Evolutionary conservation across 306 rosid species (phyloP).

Genomic region (Crotalaria pallida): DNA sequence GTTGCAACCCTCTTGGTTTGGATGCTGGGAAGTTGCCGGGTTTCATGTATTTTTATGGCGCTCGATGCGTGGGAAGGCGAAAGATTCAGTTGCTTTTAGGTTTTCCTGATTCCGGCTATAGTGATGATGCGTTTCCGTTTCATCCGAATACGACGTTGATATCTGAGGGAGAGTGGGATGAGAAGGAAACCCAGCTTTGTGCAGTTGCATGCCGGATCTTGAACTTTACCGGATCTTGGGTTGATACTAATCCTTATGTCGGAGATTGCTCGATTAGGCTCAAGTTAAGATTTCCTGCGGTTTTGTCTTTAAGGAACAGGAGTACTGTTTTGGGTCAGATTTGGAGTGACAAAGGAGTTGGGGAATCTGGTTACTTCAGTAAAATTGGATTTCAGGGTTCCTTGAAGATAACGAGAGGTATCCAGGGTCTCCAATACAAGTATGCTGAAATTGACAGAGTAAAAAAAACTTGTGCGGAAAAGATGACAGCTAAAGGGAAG

Average conservation of each 20-base stretch:
- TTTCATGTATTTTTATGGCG: slow-evolving; percentile 34
- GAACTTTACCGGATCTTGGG: slow-evolving; percentile 37
- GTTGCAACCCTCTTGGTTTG: slow-evolving; percentile 53
- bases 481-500: slow-evolving; percentile 35
- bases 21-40: slow-evolving; percentile 38
- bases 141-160: slow-evolving; percentile 45
- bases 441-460: slow-evolving; percentile 45
- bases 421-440: slow-evolving; percentile 38
- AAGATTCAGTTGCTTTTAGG: slow-evolving; percentile 61
- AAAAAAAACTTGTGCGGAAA: slow-evolving; percentile 40
- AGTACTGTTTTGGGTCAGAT: slow-evolving; percentile 51
- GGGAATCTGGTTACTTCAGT: slow-evolving; percentile 48
- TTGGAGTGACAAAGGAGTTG: slow-evolving; percentile 52
- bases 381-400: slow-evolving; percentile 46
- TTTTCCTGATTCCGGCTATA: slow-evolving; percentile 36
- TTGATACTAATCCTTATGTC: slow-evolving; percentile 36
- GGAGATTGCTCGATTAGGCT: slow-evolving; percentile 66
- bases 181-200: slow-evolving; percentile 50
- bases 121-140: slow-evolving; percentile 35
- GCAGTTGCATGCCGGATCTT: slow-evolving; percentile 61
- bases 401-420: slow-evolving; percentile 22
- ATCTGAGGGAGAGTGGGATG: slow-evolving; percentile 83
- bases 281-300: slow-evolving; percentile 46
- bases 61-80: slow-evolving; percentile 37
- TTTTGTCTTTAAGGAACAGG: slow-evolving; percentile 53